Evolutionary conservation across 148 eudicot species (phyloP).

Genomic region (Amaranthus hypochondriacus): DNA sequence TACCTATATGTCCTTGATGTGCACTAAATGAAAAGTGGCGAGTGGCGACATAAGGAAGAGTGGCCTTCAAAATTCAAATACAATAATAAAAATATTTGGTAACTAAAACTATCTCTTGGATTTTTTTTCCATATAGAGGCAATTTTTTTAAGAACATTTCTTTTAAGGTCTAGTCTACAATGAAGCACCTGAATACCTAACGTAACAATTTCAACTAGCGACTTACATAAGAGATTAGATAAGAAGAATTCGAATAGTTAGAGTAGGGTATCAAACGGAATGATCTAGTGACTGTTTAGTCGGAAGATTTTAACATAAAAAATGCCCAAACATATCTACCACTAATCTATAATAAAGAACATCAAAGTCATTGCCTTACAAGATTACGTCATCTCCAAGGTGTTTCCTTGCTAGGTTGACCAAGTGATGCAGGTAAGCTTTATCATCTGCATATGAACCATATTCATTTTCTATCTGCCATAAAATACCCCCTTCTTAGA

Average conservation of each 20-base stretch:
- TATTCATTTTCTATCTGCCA: conserved; percentile 92
- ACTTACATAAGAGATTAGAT: background rate
- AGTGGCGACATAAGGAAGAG: background rate
- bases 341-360: background rate
- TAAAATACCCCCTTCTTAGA: conserved; percentile 22
- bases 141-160: background rate
- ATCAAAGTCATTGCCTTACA: conserved; percentile 46
- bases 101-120: background rate
- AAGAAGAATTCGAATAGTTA: background rate
- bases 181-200: background rate
- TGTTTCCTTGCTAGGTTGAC: conserved; percentile 59
- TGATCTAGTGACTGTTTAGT: background rate
- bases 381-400: conserved; percentile 60
- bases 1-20: too few relatives aligned
- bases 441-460: conserved; percentile 91
- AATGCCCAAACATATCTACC: background rate
- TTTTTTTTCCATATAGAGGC: background rate
- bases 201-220: background rate
- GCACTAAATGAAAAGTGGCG: background rate
- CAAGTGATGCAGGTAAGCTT: conserved; percentile 72
- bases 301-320: background rate
- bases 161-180: background rate
- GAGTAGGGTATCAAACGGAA: background rate
- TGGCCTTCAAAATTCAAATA: background rate
- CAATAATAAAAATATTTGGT: background rate